Percentiles rank a stretch among this genome's conserved stretches.
Conservation (phyloP, 805 yeast species). For the Metschnikowia peoriensis region DNA sequence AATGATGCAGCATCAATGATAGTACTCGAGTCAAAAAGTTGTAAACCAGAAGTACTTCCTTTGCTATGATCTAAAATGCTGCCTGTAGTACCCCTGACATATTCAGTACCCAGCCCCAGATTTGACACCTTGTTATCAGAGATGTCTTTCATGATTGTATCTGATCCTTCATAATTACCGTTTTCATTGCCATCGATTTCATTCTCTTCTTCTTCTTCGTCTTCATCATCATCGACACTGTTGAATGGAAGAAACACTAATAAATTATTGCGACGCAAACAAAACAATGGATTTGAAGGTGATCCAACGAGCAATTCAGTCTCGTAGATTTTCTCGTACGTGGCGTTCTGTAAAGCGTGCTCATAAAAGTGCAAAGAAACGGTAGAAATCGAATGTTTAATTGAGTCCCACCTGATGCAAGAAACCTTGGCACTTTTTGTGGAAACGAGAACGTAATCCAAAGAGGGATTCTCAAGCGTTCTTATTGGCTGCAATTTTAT, state of each 20-base stretch:
- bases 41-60: constrained; percentile 1
- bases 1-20: constrained; percentile 57
- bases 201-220: too few species aligned
- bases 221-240: constrained; percentile 40
- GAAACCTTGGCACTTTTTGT: constrained; percentile 79
- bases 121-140: not conserved
- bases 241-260: constrained; percentile 71
- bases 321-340: constrained; percentile 41
- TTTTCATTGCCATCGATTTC: constrained; percentile 24
- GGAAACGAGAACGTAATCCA: constrained; percentile 63
- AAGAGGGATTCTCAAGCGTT: constrained; percentile 43
- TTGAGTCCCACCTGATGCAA: constrained; percentile 66
- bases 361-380: constrained; percentile 87
- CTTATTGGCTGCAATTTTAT: constrained; percentile 53
- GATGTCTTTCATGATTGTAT: not conserved
- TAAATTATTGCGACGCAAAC: constrained; percentile 61
- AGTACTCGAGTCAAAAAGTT: constrained; percentile 52
- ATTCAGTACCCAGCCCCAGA: not conserved
- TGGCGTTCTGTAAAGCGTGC: constrained; percentile 51
- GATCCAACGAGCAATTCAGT: constrained; percentile 64
- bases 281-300: constrained; percentile 47
- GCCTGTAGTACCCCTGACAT: too few species aligned
- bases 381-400: constrained; percentile 56
- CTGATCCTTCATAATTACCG: not conserved
- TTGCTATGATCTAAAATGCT: too few species aligned